Base-by-base conservation (phyloP, 1,139 yeast genomes). In the Diutina sp. region DNA sequence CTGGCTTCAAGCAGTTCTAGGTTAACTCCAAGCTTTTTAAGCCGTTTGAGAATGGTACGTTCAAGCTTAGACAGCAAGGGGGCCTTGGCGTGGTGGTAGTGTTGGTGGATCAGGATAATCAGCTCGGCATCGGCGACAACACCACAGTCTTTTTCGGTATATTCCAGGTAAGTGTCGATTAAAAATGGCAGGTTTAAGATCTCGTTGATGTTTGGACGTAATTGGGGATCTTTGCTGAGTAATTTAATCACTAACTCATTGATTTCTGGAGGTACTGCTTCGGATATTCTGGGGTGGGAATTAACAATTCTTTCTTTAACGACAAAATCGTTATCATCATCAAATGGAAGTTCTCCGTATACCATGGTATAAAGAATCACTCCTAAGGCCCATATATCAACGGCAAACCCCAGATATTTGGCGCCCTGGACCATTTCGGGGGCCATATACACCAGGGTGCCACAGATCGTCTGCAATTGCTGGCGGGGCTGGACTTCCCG, bases 401-500 rank as follows among this genome's bases (percentile, higher is more conserved):
- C 79, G 58, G 86, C 82, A 64, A 87, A 84, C 0, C 98, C 99
- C 48, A 84, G 83, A 66, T 93, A 93, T 57, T 82, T 84, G 58
- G 80, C 78, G 60, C 82, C 79, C 57, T 77, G 73, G 46, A 90
- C 73, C 63, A 93, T 73, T 66, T 93, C 99, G 0, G 99, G 99
- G 0, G 99, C 97, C 97, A 91, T 90, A 66, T 93, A 93, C 6
- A 90, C 95, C 0, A 91, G 83, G 0, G 99, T 93, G 2, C 99
- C 99, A 69, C 99, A 93, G 1, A 90, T 78, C 0, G 97, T 93
- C 55, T 87, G 87, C 52, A 93, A 70, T 56, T 84, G 71, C n/a
- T 67, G 68, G 70, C 79, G 60, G 65, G 85, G 73, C 75, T 72
- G 72, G 60, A 67, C 84, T 65, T 90, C 97, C 60, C 98, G 74